Base-by-base conservation (phyloP, 108 stramenopile genomes). In the Fragilaria radians region DNA sequence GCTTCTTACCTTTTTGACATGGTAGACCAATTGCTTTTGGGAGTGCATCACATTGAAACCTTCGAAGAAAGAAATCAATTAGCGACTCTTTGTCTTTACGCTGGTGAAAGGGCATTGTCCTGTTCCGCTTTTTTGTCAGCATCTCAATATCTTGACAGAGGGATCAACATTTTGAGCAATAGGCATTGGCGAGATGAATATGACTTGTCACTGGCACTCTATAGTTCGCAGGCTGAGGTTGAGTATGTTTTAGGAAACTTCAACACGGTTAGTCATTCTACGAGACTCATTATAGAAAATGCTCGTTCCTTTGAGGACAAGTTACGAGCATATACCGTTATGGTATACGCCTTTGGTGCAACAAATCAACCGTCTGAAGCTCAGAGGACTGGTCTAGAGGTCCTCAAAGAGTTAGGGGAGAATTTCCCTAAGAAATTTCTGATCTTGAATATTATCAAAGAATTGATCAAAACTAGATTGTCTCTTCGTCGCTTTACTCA, bases 121-220 rank as follows among this genome's bases (percentile, higher is more conserved):
- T 48, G 51, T n/a, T 63, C 53, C 18, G 57, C 68, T 14, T 80
- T 78, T 68, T 62, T 61, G 14, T 62, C 77, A 3, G 79, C 79
- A 21, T 47, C 70, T 0, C 59, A 52, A 18, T 78, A 82, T 46
- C 58, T 82, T 26, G 30, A 69, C 26, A 48, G 70, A 46, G 85
- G 74, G 11, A 64, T 79, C 3, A 58, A 57, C 22, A 32, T 80
- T 11, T 68, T 82, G 23, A 54, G 59, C 2, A 48, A 55, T 25
- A 71, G 65, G 22, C 57, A 64, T 30, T 88, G 86, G 86, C 34
- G 53, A 31, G 72, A 74, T 18, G 33, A 61, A 23, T 88, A 88
- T 52, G 72, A 71, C 54, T 66, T 88, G 7, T 73, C 68, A 9
- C 57, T 88, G 22, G 61, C 52, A 33, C 52, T 88, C 7, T 64